A percentile compares a stretch with the other conserved stretches of the same genome.
Evolutionary conservation across 129 eudicot species (phyloP).

Genomic region (Pseudognaphalium luteoalbum): DNA sequence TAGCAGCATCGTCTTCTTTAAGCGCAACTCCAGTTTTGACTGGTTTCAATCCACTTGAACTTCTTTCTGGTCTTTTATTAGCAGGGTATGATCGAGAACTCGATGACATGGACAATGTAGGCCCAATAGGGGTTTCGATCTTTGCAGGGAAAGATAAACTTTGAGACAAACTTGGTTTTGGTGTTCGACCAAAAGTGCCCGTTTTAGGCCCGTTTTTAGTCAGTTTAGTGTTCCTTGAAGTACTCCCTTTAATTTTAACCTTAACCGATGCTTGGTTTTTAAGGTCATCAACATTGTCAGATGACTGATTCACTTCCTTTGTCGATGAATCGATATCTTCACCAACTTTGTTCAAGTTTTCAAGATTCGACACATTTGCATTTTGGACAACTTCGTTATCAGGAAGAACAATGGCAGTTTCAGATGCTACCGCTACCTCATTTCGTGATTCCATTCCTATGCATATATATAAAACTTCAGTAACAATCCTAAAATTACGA

Average conservation of each 20-base stretch:
- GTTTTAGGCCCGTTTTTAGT: slow-evolving; percentile 37
- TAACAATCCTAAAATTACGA: background rate
- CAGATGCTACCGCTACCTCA: slow-evolving; percentile 45
- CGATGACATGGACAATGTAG: slow-evolving; percentile 33
- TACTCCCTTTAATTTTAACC: slow-evolving; percentile 13
- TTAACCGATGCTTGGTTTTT: slow-evolving; percentile 19
- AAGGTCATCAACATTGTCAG: slow-evolving; percentile 29
- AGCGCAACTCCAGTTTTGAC: slow-evolving; percentile 23
- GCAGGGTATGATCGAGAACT: slow-evolving; percentile 30
- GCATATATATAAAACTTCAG: slow-evolving; percentile 3
- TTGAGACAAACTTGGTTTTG: slow-evolving; percentile 48
- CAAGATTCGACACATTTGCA: slow-evolving; percentile 16
- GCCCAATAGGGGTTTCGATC: slow-evolving; percentile 34
- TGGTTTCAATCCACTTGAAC: slow-evolving; percentile 34
- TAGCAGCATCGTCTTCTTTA: slow-evolving; percentile 56
- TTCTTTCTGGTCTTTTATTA: slow-evolving; percentile 20
- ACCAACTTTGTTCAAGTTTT: slow-evolving; percentile 32
- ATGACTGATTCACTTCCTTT: slow-evolving; percentile 31
- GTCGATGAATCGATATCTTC: slow-evolving; percentile 32
- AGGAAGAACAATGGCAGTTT: slow-evolving; percentile 1
- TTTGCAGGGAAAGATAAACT: slow-evolving; percentile 67
- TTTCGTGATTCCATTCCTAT: slow-evolving; percentile 62
- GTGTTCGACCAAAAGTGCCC: slow-evolving; percentile 36
- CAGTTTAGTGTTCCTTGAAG: slow-evolving; percentile 38
- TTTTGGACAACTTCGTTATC: slow-evolving; percentile 26